A percentile compares a stretch with the other conserved stretches of the same genome.
These are phyloP conservation scores for Phlyctochytrium planicorne DNA, from an alignment of 192 early-diverging fungal genomes.

Conservation along the genomic window DNA sequence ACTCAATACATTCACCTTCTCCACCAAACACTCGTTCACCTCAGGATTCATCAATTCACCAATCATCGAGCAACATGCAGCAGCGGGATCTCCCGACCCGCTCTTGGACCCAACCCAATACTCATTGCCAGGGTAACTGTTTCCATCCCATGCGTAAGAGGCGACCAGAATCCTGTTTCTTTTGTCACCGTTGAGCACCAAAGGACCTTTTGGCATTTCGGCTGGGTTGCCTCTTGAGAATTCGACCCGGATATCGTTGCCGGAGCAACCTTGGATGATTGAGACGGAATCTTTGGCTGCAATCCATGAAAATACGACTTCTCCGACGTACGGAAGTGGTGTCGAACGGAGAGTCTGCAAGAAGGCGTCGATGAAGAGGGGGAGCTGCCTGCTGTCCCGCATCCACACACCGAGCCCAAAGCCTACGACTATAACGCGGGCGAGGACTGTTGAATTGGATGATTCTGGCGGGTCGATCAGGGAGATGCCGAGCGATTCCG, in stretches of 20 bases:
- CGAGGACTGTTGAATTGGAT: too few relatives aligned
- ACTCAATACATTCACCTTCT: too few relatives aligned
- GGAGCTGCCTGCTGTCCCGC: conserved; percentile 6
- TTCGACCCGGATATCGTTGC: conserved; percentile 31
- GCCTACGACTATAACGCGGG: conserved; percentile 34
- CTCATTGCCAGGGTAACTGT: conserved; percentile 41
- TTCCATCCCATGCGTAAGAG: conserved; percentile 23
- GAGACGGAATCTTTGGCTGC: background rate
- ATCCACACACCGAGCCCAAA: conserved; percentile 45
- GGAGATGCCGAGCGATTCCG: too few relatives aligned
- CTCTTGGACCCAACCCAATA: conserved; percentile 29
- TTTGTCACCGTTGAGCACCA: background rate
- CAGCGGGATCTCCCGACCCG: conserved; percentile 42
- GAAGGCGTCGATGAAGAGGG: conserved; percentile 29
- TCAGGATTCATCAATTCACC: conserved; percentile 40
- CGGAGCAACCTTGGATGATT: conserved; percentile 1
- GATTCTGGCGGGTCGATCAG: too few relatives aligned
- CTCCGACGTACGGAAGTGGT: conserved; percentile 22
- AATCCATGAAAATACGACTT: conserved; percentile 34
- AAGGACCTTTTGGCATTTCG: too few relatives aligned
- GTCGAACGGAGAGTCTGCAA: conserved; percentile 14
- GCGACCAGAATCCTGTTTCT: background rate
- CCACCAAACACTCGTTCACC: conserved; percentile 31
- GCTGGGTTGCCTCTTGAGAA: conserved; percentile 37
- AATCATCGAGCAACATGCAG: conserved; percentile 40